Evolutionary conservation across 371 early-diverging fungal genomes (phyloP).

Genomic region (Lichtheimia ornata): DNA sequence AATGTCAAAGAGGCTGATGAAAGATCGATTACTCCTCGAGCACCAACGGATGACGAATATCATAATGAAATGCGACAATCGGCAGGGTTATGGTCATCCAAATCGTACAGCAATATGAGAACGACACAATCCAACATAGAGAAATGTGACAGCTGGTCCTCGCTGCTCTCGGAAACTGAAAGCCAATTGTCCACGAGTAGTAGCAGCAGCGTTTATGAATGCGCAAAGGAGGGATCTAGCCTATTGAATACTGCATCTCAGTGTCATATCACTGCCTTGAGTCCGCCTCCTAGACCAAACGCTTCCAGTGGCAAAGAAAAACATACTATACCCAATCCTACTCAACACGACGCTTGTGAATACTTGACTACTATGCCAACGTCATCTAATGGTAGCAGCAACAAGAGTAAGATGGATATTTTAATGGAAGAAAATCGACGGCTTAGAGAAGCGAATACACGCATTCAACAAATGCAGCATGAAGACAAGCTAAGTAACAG

Average conservation of each 20-base stretch:
- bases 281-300: conserved; percentile 12
- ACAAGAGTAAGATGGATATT: background rate
- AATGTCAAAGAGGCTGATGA: background rate
- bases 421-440: conserved; percentile 3
- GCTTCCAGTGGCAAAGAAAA: background rate
- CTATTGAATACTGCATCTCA: background rate
- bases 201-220: background rate
- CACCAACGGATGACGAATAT: background rate
- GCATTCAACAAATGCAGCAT: background rate
- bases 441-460: background rate
- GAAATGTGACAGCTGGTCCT: background rate
- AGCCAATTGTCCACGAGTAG: background rate
- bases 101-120: background rate
- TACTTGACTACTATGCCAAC: conserved; percentile 1
- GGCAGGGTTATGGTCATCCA: background rate
- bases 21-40: no score
- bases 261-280: conserved; percentile 7
- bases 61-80: background rate
- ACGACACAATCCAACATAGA: background rate
- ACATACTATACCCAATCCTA: background rate
- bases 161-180: background rate
- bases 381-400: background rate
- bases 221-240: background rate
- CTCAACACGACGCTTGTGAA: conserved; percentile 4
- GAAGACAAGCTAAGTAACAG: background rate